Base-by-base conservation (phyloP, 345 rosid species). In the Streptanthus diversifolius region DNA sequence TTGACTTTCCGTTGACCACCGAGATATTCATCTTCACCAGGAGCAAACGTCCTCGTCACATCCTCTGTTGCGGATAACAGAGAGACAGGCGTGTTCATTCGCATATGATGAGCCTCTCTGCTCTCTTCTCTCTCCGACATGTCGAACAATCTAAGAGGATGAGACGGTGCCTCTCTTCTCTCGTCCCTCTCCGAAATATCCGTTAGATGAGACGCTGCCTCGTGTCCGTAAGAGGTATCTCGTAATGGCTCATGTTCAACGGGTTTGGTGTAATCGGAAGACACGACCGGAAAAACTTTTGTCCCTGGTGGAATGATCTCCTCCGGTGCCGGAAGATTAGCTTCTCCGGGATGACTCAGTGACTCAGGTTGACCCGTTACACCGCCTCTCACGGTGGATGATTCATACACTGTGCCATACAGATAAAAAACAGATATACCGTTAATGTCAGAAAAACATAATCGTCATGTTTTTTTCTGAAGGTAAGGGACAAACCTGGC, bases 1-100 rank as follows among this genome's bases (percentile, higher is more conserved):
- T 82, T 79, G 55, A 81, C 73, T 63, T 75, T 79, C 5, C 73
- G 78, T 58, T 61, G 81, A 45, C 79, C 83, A 22, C 78, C 72
- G 14, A 75, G 60, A 65, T n/a, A 36, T 4, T 71, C 80, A 30
- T 65, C 76, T 47, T 55, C 64, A 45, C 71, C 82, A 24, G 73
- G 70, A 54, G 74, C 49, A 35, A 75, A 69, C 12, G 77, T 77
- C 30, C 70, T 76, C 1, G 72, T 54, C 6, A 81, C 82, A 49
- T 83, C 78, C 66, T 77, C 79, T 55, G 48, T 66, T 71, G 40
- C 61, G 1, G 71, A 70, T 4, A 75, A 57, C 7, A 49, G n/a
- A 11, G 82, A 54, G 1, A 41, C 77, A 30, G 83, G 88, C 5
- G 80, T 76, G 45, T 80, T 75, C 30, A 69, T n/a, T 2, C 71